A percentile compares a stretch with the other conserved stretches of the same genome.
These are phyloP conservation scores for Fomitopsis betulina DNA, from an alignment of 1,284 basidiomycete genomes.

Conservation along the genomic window DNA sequence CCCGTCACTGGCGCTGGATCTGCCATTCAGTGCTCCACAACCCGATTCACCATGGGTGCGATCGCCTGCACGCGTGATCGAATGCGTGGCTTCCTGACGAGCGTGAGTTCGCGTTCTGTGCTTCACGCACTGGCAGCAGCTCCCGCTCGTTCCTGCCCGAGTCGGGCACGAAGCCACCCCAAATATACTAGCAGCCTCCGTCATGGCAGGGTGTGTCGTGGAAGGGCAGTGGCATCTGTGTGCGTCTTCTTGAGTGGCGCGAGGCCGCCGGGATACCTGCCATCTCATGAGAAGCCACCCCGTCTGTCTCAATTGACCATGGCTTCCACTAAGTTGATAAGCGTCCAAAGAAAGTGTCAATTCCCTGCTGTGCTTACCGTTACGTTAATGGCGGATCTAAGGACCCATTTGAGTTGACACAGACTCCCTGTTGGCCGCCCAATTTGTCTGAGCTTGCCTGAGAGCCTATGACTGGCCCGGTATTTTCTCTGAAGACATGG, in stretches of 20 bases:
- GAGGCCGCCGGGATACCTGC: background rate
- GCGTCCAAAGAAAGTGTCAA: background rate
- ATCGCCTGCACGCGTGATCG: background rate
- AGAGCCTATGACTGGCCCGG: background rate
- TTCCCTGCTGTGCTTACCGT: background rate
- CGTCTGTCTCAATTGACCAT: background rate
- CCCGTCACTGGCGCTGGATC: background rate
- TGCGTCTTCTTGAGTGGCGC: background rate
- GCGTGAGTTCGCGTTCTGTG: background rate
- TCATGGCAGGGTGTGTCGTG: background rate
- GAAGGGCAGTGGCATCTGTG: background rate
- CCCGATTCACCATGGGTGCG: background rate
- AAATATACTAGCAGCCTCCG: background rate
- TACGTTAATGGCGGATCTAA: background rate
- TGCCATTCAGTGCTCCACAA: background rate
- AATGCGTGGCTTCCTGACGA: background rate
- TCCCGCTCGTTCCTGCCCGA: background rate
- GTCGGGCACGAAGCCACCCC: background rate
- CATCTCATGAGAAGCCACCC: background rate
- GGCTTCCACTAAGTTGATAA: background rate
- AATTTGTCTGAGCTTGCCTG: background rate
- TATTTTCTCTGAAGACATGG: background rate
- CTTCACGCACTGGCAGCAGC: background rate
- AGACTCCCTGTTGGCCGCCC: background rate
- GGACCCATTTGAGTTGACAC: background rate